Evolutionary conservation across 805 yeast genomes (phyloP), one percentile per base, ranked within the genome.

Genomic region (Zygoascus ofunaensis): DNA sequence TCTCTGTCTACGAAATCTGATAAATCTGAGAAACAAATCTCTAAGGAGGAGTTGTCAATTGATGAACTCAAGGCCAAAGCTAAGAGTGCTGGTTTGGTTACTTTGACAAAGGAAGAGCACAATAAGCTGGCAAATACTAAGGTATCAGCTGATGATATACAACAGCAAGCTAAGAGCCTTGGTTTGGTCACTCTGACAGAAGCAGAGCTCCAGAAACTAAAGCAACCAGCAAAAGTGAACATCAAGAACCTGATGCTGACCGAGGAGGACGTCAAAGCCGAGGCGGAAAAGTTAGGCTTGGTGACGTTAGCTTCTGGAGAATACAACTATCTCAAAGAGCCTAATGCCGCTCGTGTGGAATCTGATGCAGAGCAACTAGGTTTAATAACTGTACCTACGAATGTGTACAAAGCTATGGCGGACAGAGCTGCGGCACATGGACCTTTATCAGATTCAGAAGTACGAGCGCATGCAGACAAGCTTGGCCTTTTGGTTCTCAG

Each of bases 281-380:
- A 41, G 21, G 63, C 63, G 14, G 37, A 37, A 22, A 26, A 37
- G 7, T 44, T 48, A 7, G 64, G 64, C 5, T 41, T 59, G 28
- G 54, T 48, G 10, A 53, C 64, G 3, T 42, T 66, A n/a, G 62
- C 59, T 8, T 48, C 22, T 19, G 47, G 41, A 17, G 38, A 44
- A 34, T 30, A 44, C 18, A 28, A 17, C 26, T 17, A 23, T 2
- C 37, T 38, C 8, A 42, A 37, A 39, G 42, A 24, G 19, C 22
- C 20, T 5, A 34, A 14, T 21, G 26, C 42, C 4, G 52, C 43
- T 7, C 44, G 43, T 3, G 22, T 49, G 5, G 44, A 40, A 35
- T 32, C 36, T 12, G 42, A 47, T 42, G 46, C 60, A 1, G 40
- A 32, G 22, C 21, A 36, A 20, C 45, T 47, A 8, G 59, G 59